phyloP scores from a whole-genome alignment of 441 rosid genomes.

The Pelargonium australe region DNA sequence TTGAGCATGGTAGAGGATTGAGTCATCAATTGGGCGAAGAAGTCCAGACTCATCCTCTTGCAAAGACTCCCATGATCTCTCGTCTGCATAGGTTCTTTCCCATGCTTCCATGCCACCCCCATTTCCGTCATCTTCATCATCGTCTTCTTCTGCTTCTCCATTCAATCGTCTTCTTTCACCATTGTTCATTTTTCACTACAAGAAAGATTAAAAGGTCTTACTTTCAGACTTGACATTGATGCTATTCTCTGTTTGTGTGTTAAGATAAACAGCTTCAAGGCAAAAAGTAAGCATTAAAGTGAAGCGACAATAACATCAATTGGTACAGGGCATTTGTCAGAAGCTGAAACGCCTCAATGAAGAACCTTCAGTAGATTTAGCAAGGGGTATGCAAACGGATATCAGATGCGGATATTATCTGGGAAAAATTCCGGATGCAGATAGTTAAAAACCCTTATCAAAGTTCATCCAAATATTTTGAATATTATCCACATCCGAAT shows the following conservation, averaged over 20 bases:
- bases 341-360: too few relatives aligned
- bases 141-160: slow-evolving; percentile 48
- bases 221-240: background rate
- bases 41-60: slow-evolving; percentile 90
- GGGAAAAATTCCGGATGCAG: too few relatives aligned
- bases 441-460: too few relatives aligned
- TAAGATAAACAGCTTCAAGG: background rate
- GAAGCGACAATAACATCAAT: background rate
- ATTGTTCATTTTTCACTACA: slow-evolving; percentile 31
- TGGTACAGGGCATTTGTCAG: too few relatives aligned
- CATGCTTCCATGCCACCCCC: slow-evolving; percentile 60
- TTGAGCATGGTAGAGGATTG: slow-evolving; percentile 65
- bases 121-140: slow-evolving; percentile 52
- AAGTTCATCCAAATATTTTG: too few relatives aligned
- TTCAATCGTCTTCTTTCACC: slow-evolving; percentile 33
- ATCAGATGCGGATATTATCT: too few relatives aligned
- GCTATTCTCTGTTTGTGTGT: background rate
- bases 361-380: too few relatives aligned
- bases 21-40: slow-evolving; percentile 72
- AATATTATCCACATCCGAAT: too few relatives aligned
- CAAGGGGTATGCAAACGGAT: too few relatives aligned
- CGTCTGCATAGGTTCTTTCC: slow-evolving; percentile 76
- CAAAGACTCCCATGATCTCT: slow-evolving; percentile 83
- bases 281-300: background rate
- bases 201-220: background rate